These are phyloP conservation scores for Neofusicoccum parvum DNA, from an alignment of 2,329 filamentous ascomycete species.

Conservation along the genomic window DNA sequence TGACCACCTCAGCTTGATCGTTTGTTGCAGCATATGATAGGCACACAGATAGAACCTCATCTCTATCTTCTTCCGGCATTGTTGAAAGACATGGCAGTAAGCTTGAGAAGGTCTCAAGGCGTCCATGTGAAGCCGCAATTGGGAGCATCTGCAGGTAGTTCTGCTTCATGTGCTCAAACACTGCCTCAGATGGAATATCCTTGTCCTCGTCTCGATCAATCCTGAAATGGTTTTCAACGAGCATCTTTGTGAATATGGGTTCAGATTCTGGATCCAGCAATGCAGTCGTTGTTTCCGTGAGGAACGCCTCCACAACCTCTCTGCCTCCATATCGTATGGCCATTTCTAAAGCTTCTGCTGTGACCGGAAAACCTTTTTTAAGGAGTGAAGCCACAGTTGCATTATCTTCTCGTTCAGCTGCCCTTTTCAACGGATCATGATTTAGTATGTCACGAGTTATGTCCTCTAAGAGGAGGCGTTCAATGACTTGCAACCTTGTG, in stretches of 20 bases:
- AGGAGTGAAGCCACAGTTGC: not conserved
- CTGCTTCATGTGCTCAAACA: too few species aligned
- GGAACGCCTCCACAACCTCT: not conserved
- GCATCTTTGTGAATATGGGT: too few species aligned
- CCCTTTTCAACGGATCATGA: not conserved
- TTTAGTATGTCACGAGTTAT: not conserved
- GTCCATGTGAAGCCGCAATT: not conserved
- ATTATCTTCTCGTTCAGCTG: too few species aligned
- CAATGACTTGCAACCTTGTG: too few species aligned
- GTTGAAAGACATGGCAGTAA: not conserved
- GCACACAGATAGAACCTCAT: not conserved
- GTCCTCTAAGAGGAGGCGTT: not conserved
- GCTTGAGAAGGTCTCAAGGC: not conserved
- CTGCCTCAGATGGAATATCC: too few species aligned
- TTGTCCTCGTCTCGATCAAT: too few species aligned
- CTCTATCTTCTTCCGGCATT: not conserved
- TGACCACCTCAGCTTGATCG: not conserved
- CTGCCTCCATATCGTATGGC: not conserved
- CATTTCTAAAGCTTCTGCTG: too few species aligned
- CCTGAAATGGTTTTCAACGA: too few species aligned
- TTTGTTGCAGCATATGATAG: not conserved
- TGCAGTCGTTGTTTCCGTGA: not conserved
- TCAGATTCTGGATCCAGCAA: too few species aligned
- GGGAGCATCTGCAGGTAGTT: not conserved
- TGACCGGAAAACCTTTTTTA: not conserved